These are phyloP conservation scores for Myxozyma mucilagina DNA, from an alignment of 805 yeast species.

Conservation along the genomic window DNA sequence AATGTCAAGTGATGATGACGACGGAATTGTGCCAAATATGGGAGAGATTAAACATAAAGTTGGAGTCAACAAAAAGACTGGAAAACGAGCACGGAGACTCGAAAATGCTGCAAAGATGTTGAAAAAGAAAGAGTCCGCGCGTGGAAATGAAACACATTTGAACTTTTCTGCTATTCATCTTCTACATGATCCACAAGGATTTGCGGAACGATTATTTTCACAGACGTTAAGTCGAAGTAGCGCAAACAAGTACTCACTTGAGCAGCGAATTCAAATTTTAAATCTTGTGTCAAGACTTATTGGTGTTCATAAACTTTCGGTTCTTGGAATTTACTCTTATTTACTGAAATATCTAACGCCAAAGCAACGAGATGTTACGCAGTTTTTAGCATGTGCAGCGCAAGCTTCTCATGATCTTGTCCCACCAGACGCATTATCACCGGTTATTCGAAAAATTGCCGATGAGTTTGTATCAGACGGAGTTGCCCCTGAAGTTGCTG, in stretches of 20 bases:
- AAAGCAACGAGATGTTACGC: constrained; percentile 91
- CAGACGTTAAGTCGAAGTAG: constrained; percentile 66
- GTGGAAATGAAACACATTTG: constrained; percentile 59
- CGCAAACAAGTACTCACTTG: constrained; percentile 69
- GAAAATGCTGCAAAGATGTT: constrained; percentile 69
- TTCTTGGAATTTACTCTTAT: constrained; percentile 85
- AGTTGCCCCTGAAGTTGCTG: constrained; percentile 96
- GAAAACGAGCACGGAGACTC: constrained; percentile 76
- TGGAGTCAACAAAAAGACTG: constrained; percentile 77
- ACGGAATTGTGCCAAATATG: constrained; percentile 9
- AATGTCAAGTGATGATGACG: constrained; percentile 44
- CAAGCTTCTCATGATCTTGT: constrained; percentile 96
- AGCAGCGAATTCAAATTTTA: constrained; percentile 85
- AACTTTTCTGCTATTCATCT: constrained; percentile 95
- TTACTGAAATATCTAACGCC: constrained; percentile 90
- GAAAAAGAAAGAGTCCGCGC: constrained; percentile 52
- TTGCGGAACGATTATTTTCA: constrained; percentile 80
- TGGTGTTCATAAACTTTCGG: constrained; percentile 91
- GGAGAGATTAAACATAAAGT: constrained; percentile 67
- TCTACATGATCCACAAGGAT: constrained; percentile 95
- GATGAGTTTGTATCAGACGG: constrained; percentile 98
- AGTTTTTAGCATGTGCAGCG: constrained; percentile 94
- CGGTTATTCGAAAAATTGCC: constrained; percentile 86
- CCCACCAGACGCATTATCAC: constrained; percentile 86
- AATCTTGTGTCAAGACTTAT: constrained; percentile 83